These are phyloP conservation scores for Acorus calamus DNA, from an alignment of 106 monocot species.

Conservation along the genomic window DNA sequence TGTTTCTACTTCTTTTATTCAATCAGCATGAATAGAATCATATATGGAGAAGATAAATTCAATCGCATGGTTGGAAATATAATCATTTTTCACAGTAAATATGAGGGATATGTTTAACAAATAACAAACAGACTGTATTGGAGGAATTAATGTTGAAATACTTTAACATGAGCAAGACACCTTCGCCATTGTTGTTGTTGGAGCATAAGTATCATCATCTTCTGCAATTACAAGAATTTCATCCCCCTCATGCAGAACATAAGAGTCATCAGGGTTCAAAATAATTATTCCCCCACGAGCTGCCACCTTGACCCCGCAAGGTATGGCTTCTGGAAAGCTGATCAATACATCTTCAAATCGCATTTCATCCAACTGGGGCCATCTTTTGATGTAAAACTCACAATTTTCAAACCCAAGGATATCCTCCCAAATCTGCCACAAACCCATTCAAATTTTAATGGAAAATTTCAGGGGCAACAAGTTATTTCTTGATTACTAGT, in stretches of 20 bases:
- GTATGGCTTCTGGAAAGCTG: constrained; percentile 68
- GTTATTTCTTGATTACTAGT: too few relatives aligned
- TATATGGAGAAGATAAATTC: too few relatives aligned
- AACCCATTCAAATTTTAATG: not conserved
- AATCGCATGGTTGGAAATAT: too few relatives aligned
- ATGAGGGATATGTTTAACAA: too few relatives aligned
- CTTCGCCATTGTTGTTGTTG: constrained; percentile 27
- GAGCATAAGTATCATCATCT: constrained; percentile 69
- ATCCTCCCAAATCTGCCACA: constrained; percentile 62
- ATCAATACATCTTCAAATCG: constrained; percentile 58
- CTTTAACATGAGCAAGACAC: constrained; percentile 14
- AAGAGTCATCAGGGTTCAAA: constrained; percentile 57
- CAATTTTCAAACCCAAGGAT: constrained; percentile 75
- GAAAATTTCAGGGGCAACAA: not conserved
- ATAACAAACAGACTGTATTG: too few relatives aligned
- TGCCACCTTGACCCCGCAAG: constrained; percentile 57
- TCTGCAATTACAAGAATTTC: constrained; percentile 68
- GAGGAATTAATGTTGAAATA: too few relatives aligned
- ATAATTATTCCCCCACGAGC: constrained; percentile 52
- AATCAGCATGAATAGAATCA: too few relatives aligned
- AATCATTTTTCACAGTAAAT: too few relatives aligned
- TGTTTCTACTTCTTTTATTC: too few relatives aligned
- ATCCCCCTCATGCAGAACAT: constrained; percentile 62
- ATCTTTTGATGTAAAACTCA: constrained; percentile 66
- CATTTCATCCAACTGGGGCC: constrained; percentile 59